Evolutionary conservation across 768 basidiomycete genomes (phyloP).

Genomic region (Vishniacozyma victoriae): DNA sequence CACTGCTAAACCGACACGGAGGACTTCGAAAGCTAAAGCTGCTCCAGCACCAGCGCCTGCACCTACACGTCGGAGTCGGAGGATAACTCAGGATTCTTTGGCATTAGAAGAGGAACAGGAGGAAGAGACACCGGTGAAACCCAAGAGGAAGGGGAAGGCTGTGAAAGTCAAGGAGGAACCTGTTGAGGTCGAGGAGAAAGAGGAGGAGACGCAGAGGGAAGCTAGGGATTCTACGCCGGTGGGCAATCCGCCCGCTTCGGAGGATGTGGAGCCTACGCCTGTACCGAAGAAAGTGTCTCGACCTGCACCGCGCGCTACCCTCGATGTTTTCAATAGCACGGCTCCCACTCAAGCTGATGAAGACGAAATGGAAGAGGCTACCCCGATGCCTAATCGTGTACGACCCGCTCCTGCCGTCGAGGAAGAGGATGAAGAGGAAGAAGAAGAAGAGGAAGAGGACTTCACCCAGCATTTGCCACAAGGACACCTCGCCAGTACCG

Average conservation of each 20-base stretch:
- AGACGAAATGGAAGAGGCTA: constrained; percentile 9
- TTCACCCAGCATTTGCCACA: constrained; percentile 2
- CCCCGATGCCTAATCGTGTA: neutral
- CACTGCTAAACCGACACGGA: too few species aligned
- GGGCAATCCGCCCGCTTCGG: neutral
- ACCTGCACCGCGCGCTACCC: neutral
- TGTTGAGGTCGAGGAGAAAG: constrained; percentile 11
- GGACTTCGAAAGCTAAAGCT: neutral
- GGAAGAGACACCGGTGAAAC: constrained; percentile 9
- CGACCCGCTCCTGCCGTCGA: constrained; percentile 8
- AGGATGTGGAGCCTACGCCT: constrained; percentile 2
- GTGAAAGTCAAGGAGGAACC: constrained; percentile 9
- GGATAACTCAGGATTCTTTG: neutral
- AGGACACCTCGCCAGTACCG: neutral
- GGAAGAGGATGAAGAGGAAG: constrained; percentile 15
- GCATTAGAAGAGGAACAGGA: constrained; percentile 1
- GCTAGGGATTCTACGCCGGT: constrained; percentile 1
- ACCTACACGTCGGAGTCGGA: neutral
- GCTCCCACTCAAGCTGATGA: neutral
- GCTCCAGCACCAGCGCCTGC: neutral
- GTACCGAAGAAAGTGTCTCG: constrained; percentile 2
- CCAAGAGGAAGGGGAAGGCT: constrained; percentile 11
- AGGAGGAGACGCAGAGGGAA: constrained; percentile 14
- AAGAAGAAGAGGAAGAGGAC: constrained; percentile 9
- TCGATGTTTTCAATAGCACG: neutral